Base-by-base conservation (phyloP, 768 basidiomycete species). In the Lactarius quietus region DNA sequence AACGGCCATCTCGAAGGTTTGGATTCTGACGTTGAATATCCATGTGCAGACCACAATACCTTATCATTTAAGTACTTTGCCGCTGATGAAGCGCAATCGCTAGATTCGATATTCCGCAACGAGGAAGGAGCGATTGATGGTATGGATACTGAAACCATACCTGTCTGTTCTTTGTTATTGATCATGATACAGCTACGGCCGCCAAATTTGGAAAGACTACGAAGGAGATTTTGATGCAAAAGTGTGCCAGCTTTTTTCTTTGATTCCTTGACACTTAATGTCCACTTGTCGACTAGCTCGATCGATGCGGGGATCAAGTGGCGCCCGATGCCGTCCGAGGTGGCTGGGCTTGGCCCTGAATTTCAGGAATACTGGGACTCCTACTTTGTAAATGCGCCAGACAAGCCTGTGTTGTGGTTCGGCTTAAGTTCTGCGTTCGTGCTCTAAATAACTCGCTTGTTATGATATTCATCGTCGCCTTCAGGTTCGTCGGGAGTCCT, bases 181-280 rank as follows among this genome's bases (percentile, higher is more conserved):
- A 29, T 31, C 15, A 3, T 18, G 45, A 14, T 0, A 35, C 43
- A 81, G 78, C 74, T 59, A 74, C 76, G 71, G 69, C 69, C 36
- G 66, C 59, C 28, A 72, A 79, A 52, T 82, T 76, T 74, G 62
- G 70, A 10, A 68, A 70, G n/a, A 71, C 73, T 0, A 84, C 82
- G 0, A 77, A 71, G 35, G 84, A 85, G 2, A 70, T 82, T 45
- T 76, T 88, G 69, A 78, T 84, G 1, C 78, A 82, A 67, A 88
- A 84, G 88, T 86, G 35, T 3, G 79, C 85, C 68, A 78, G 28
- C 3, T 63, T 1, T 18, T 10, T 9, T 31, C 26, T 52, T 3
- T 6, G 23, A n/a, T n/a, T n/a, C n/a, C n/a, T n/a, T n/a, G n/a
- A n/a, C n/a, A n/a, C n/a, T 20, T 45, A 18, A 45, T 59, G 26